phyloP scores from a whole-genome alignment of 495 filamentous ascomycete species.

The Bryoglossum gracile region DNA sequence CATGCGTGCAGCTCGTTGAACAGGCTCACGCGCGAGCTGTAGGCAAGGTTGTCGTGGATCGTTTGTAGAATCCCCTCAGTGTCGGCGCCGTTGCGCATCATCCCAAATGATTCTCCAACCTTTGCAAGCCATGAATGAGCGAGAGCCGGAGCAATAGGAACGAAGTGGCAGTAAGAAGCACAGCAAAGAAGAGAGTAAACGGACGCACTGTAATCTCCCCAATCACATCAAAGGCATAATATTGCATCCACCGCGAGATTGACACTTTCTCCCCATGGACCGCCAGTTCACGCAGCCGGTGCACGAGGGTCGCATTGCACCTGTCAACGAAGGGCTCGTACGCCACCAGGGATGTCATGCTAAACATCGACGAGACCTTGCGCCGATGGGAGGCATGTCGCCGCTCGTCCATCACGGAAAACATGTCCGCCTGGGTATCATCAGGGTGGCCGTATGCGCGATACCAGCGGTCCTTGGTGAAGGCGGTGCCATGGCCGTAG shows the following conservation, averaged over 20 bases:
- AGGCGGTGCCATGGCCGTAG: slow-evolving; percentile 63
- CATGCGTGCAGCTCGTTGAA: slow-evolving; percentile 33
- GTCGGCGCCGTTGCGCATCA: slow-evolving; percentile 35
- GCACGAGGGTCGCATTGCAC: slow-evolving; percentile 2
- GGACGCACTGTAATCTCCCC: slow-evolving; percentile 17
- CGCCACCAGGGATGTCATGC: slow-evolving; percentile 42
- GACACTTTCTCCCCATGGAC: background rate
- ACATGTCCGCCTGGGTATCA: slow-evolving; percentile 14
- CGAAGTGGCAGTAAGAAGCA: background rate
- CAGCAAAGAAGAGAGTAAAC: background rate
- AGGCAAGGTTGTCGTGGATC: slow-evolving; percentile 27
- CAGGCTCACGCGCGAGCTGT: slow-evolving; percentile 37
- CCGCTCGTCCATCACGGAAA: slow-evolving; percentile 20
- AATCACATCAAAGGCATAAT: slow-evolving; percentile 36
- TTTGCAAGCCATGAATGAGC: slow-evolving; percentile 1
- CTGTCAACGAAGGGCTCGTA: slow-evolving; percentile 48
- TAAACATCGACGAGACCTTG: slow-evolving; percentile 37
- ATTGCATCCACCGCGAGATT: slow-evolving; percentile 30
- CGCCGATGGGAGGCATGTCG: slow-evolving; percentile 21
- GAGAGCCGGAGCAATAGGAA: background rate
- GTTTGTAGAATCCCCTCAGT: background rate
- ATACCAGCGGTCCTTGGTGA: slow-evolving; percentile 56
- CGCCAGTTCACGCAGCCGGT: background rate
- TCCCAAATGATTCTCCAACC: background rate
- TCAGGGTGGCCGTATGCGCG: slow-evolving; percentile 15